Conservation (phyloP, 345 rosid genomes). For the Geranium brycei region DNA sequence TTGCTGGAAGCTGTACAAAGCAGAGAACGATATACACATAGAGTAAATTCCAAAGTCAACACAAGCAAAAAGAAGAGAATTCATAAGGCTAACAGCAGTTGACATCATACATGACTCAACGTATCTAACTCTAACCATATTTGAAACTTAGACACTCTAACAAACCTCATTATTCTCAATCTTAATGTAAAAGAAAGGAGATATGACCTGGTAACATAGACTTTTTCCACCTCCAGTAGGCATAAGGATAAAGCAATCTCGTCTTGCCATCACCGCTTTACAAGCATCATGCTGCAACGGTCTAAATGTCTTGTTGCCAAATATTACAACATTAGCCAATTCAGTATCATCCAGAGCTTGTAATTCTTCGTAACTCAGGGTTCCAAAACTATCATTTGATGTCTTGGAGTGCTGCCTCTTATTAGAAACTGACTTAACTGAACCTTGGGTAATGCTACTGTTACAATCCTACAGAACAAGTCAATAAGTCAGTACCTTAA, state of each 20-base stretch:
- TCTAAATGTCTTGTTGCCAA: slow-evolving; percentile 53
- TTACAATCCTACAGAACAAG: slow-evolving; percentile 35
- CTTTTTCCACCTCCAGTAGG: slow-evolving; percentile 95
- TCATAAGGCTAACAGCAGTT: neutral
- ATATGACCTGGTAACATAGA: slow-evolving; percentile 69
- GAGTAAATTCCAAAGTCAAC: neutral
- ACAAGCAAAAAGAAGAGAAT: neutral
- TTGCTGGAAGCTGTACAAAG: slow-evolving; percentile 64
- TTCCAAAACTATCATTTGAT: slow-evolving; percentile 19
- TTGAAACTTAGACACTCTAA: neutral
- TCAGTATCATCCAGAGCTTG: slow-evolving; percentile 72
- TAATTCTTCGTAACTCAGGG: slow-evolving; percentile 53
- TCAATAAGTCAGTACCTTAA: slow-evolving; percentile 12
- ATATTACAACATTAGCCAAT: slow-evolving; percentile 74
- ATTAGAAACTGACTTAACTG: slow-evolving; percentile 26
- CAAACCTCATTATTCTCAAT: neutral
- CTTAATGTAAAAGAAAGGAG: slow-evolving; percentile 7
- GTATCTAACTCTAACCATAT: neutral
- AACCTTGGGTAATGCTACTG: slow-evolving; percentile 28
- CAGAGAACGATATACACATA: slow-evolving; percentile 2
- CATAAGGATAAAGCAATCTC: slow-evolving; percentile 79
- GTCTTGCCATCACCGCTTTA: slow-evolving; percentile 48
- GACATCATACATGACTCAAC: neutral
- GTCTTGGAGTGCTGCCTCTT: slow-evolving; percentile 16
- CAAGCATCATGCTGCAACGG: slow-evolving; percentile 82